Conservation (phyloP, 2,329 filamentous ascomycete genomes). For the Leptographium radiaticola region DNA sequence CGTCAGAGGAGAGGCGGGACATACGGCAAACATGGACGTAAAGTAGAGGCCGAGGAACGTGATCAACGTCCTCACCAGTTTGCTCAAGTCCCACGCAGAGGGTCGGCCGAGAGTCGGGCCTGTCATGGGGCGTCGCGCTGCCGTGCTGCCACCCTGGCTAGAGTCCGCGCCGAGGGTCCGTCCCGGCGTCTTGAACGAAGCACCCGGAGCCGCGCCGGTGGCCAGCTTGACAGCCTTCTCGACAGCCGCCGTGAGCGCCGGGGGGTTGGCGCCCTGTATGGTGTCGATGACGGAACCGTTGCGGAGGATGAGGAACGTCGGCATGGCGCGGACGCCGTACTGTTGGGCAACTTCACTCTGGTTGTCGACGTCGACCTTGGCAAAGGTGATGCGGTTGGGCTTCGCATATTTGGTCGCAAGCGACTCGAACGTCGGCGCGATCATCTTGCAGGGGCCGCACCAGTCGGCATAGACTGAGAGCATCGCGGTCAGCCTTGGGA, state of each 20-base stretch:
- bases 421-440: conserved; percentile 78
- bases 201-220: conserved; percentile 26
- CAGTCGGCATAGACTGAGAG: conserved; percentile 79
- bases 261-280: conserved; percentile 68
- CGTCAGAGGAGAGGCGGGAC: conserved; percentile 14
- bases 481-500: conserved; percentile 6
- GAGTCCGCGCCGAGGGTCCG: conserved; percentile 39
- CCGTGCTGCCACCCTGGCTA: conserved; percentile 9
- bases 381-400: conserved; percentile 73
- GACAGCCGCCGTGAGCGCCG: conserved; percentile 63
- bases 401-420: conserved; percentile 69
- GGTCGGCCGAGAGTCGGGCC: conserved; percentile 9
- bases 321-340: conserved; percentile 77
- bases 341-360: conserved; percentile 64
- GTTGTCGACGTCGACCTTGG: conserved; percentile 80
- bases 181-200: conserved; percentile 40
- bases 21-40: conserved; percentile 45
- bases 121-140: background rate
- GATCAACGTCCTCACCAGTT: conserved; percentile 35
- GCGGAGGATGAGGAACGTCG: conserved; percentile 88
- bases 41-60: conserved; percentile 49
- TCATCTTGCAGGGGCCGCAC: conserved; percentile 88
- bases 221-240: conserved; percentile 51
- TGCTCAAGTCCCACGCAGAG: conserved; percentile 22
- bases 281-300: conserved; percentile 59